Evolutionary conservation across 805 yeast species (phyloP), one percentile per base, ranked within the genome.

Genomic region (Kazachstania martiniae): DNA sequence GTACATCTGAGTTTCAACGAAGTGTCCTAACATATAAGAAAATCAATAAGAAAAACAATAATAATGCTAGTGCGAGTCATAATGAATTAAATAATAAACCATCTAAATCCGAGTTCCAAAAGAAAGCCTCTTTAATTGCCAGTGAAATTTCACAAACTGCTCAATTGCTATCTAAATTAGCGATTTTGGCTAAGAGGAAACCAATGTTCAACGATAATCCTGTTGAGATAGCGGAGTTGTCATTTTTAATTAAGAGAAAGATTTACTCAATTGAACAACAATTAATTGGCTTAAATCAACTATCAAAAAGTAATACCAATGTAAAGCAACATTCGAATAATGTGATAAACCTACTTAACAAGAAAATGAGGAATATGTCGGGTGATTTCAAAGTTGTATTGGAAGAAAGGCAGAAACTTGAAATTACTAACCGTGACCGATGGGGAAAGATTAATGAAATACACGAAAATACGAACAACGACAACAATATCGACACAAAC

Each of bases 161-260:
- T 5, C 84, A 74, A 33, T 65, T 86, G 44, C 63, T 91, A 35
- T 74, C 80, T 24, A 77, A 85, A 47, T 65, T 91, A 33, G 95
- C 97, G 2, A 63, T 57, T 23, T 50, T 91, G 42, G 96, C 98
- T 3, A 85, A 81, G 55, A 67, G 86, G 45, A 87, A 86, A 53
- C 94, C 95, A 13, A 59, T 89, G 51, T 84, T 91, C 43, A 95
- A 87, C 50, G 98, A 91, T 58, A 77, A 81, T 43, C 96, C 97
- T 1, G 77, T 84, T 12, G 97, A 91, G 51, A 84, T 91, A 41
- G 83, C 87, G 14, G 95, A 91, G 55, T 64, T 91, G 41, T 87
- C 98, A 0, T 82, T 77, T 44, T 78, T 86, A 26, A 70, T 72
- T 42, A 72, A 72, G 46, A 46, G 60, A 21, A 55, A 56, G 37